phyloP scores from a whole-genome alignment of 192 early-diverging fungal species.

The Mortierella alpina region DNA sequence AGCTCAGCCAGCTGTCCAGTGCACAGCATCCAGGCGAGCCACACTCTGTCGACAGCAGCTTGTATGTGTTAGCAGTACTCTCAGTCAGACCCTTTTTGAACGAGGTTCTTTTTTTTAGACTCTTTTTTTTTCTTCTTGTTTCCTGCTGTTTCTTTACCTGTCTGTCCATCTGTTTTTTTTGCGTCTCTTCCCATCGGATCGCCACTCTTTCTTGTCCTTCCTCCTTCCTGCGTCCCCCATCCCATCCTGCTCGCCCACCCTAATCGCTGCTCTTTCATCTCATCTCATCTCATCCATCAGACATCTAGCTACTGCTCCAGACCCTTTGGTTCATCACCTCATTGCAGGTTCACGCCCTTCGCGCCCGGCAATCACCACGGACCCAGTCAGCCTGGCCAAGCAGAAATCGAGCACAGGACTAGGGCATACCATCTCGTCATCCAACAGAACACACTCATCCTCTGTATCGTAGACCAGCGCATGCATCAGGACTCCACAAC shows the following conservation, averaged over 20 bases:
- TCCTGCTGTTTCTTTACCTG: background rate
- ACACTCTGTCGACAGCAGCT: no score
- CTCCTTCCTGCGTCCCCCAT: background rate
- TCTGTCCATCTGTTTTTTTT: background rate
- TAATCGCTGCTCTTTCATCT: no score
- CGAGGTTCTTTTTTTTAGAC: background rate
- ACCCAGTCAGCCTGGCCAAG: no score
- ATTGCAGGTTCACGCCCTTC: no score
- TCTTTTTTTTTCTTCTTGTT: background rate
- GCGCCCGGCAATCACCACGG: no score
- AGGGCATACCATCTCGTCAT: no score
- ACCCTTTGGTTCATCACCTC: background rate
- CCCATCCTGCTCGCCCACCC: background rate
- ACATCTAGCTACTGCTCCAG: background rate
- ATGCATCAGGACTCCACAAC: conserved; percentile 34
- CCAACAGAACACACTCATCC: background rate
- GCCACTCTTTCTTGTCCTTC: background rate
- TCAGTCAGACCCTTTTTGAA: background rate
- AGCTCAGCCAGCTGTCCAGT: no score
- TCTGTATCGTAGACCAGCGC: conserved; percentile 10
- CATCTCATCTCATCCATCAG: background rate
- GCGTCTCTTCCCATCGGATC: background rate
- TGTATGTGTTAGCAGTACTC: no score
- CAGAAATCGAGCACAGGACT: no score
- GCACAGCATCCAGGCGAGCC: no score